These are phyloP conservation scores for Hymenoscyphus infarciens DNA, from an alignment of 2,329 filamentous ascomycete genomes.

Conservation along the genomic window DNA sequence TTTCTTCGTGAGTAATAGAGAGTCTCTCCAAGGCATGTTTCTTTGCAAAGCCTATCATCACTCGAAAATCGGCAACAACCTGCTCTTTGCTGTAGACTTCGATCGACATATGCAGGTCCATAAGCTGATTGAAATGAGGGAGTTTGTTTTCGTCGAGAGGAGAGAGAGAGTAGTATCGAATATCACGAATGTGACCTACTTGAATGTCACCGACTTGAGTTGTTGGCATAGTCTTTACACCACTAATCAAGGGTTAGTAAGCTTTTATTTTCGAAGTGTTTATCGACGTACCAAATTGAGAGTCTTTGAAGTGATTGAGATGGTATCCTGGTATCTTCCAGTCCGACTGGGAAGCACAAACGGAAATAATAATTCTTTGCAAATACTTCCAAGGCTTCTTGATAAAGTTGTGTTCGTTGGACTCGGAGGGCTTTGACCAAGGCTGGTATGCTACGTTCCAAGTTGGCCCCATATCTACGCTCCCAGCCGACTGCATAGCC, in stretches of 20 bases:
- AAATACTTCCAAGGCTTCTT: not conserved
- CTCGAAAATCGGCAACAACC: not conserved
- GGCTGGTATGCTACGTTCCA: not conserved
- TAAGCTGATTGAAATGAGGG: not conserved
- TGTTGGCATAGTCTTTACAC: not conserved
- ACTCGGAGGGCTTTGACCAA: not conserved
- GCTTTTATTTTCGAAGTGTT: not conserved
- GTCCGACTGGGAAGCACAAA: not conserved
- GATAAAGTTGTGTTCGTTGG: not conserved
- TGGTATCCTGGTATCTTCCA: not conserved
- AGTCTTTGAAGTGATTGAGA: not conserved
- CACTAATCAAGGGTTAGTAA: not conserved
- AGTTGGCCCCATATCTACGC: too few species aligned
- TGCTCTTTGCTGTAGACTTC: not conserved
- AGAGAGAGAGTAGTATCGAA: not conserved
- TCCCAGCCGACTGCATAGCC: too few species aligned
- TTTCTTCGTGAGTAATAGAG: not conserved
- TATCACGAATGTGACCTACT: not conserved
- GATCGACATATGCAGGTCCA: not conserved
- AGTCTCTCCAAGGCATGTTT: not conserved
- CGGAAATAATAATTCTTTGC: not conserved
- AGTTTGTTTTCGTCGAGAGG: not conserved
- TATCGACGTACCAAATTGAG: not conserved
- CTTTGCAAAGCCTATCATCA: not conserved
- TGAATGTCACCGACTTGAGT: not conserved